Conservation (phyloP, 2,329 filamentous ascomycete genomes). For the Clarireedia sp. region DNA sequence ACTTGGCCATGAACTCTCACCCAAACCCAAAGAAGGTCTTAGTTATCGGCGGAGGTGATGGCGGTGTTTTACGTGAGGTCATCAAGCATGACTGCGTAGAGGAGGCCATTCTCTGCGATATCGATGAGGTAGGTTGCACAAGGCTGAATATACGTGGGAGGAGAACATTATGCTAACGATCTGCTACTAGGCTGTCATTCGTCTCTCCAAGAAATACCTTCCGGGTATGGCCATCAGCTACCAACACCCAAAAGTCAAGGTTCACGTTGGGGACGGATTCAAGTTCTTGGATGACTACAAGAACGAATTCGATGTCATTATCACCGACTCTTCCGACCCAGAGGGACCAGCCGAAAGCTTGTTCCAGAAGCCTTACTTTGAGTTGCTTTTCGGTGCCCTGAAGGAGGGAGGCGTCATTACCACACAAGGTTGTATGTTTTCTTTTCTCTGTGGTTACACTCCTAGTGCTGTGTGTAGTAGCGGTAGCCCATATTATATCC, state of each 20-base stretch:
- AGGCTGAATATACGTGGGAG: background rate
- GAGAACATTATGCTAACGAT: slow-evolving; percentile 11
- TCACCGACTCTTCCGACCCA: slow-evolving; percentile 96
- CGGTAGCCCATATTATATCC: slow-evolving; percentile 3
- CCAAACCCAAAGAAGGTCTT: slow-evolving; percentile 97
- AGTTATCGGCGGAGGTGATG: slow-evolving; percentile 95
- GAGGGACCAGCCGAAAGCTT: slow-evolving; percentile 93
- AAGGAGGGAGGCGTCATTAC: slow-evolving; percentile 96
- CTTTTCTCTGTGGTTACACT: slow-evolving; percentile 34
- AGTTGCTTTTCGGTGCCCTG: slow-evolving; percentile 83
- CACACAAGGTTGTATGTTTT: slow-evolving; percentile 97
- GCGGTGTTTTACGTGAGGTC: slow-evolving; percentile 93
- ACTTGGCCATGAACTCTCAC: slow-evolving; percentile 97
- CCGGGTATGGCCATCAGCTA: slow-evolving; percentile 90
- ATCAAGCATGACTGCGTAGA: slow-evolving; percentile 98
- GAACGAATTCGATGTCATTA: slow-evolving; percentile 98
- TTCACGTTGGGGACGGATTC: slow-evolving; percentile 94
- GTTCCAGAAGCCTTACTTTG: slow-evolving; percentile 98
- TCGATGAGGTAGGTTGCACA: slow-evolving; percentile 66
- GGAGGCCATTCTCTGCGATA: slow-evolving; percentile 94
- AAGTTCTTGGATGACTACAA: slow-evolving; percentile 96
- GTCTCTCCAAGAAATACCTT: slow-evolving; percentile 96
- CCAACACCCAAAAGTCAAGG: slow-evolving; percentile 86
- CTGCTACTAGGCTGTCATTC: slow-evolving; percentile 69
- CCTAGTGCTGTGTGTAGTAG: slow-evolving; percentile 39